Percentiles rank a stretch among this genome's conserved stretches.
phyloP scores from a whole-genome alignment of 768 basidiomycete genomes.

The Psilocybe cubensis region DNA sequence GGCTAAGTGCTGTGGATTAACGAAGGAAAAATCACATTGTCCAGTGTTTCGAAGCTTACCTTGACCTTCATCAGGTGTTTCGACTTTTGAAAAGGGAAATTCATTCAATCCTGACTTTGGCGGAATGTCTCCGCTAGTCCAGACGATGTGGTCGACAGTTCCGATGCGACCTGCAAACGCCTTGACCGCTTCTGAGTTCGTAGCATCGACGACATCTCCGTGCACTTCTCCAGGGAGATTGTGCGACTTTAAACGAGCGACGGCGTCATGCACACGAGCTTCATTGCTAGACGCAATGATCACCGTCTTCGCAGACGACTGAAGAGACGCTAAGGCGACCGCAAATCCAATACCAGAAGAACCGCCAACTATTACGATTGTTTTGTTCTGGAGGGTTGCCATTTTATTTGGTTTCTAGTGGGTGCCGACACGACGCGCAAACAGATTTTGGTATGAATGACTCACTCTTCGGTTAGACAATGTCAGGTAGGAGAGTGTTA shows the following conservation, averaged over 20 bases:
- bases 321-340: neutral
- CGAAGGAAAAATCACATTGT: no score
- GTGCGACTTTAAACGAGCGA: neutral
- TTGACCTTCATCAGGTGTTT: no score
- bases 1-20: neutral
- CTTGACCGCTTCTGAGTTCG: neutral
- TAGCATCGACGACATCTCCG: constrained; percentile 3
- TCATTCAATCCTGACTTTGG: neutral
- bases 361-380: neutral
- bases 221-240: constrained; percentile 1
- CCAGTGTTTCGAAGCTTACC: no score
- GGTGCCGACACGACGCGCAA: no score
- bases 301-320: neutral
- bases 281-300: neutral
- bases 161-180: no score
- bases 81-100: no score
- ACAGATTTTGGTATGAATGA: no score
- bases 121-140: neutral
- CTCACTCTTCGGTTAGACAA: no score
- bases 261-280: neutral
- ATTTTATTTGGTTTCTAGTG: no score
- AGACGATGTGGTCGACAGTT: neutral
- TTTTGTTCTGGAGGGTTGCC: neutral
- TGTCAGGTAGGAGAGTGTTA: no score
- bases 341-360: neutral